Evolutionary conservation across 2,329 filamentous ascomycete genomes (phyloP).

Genomic region (Tympanopsis confertula): DNA sequence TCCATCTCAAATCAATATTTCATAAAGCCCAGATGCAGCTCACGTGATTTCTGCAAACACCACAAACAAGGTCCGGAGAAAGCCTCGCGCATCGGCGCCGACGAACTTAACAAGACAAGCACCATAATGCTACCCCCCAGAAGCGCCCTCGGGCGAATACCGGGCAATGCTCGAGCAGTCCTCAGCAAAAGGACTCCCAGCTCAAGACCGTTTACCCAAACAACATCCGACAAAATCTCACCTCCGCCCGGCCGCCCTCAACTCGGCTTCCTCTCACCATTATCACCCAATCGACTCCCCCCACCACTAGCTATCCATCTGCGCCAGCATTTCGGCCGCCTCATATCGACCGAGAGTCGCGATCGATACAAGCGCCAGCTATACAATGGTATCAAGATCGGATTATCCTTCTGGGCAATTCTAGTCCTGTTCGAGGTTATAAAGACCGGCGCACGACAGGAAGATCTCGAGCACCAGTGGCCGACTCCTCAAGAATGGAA

Average conservation of each 20-base stretch:
- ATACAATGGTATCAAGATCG: slow-evolving; percentile 58
- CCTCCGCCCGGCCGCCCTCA: slow-evolving; percentile 22
- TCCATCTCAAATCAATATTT: too few relatives aligned
- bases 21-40: too few relatives aligned
- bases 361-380: slow-evolving; percentile 48
- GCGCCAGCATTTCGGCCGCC: slow-evolving; percentile 44
- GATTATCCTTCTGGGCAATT: slow-evolving; percentile 52
- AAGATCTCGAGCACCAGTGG: slow-evolving; percentile 62
- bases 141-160: not conserved
- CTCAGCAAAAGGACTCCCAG: not conserved
- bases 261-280: slow-evolving; percentile 33
- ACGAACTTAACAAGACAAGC: not conserved
- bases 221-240: slow-evolving; percentile 34
- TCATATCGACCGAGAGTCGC: slow-evolving; percentile 69
- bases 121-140: slow-evolving; percentile 1
- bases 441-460: slow-evolving; percentile 58
- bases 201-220: slow-evolving; percentile 37
- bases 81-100: not conserved
- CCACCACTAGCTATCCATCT: slow-evolving; percentile 14
- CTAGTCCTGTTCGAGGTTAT: slow-evolving; percentile 47
- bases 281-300: not conserved
- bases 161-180: not conserved
- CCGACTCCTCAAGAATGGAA: slow-evolving; percentile 78
- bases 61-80: slow-evolving; percentile 1
- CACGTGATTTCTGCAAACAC: not conserved